These are phyloP conservation scores for Monosporascus sp. DNA, from an alignment of 2,329 filamentous ascomycete species.

Conservation along the genomic window DNA sequence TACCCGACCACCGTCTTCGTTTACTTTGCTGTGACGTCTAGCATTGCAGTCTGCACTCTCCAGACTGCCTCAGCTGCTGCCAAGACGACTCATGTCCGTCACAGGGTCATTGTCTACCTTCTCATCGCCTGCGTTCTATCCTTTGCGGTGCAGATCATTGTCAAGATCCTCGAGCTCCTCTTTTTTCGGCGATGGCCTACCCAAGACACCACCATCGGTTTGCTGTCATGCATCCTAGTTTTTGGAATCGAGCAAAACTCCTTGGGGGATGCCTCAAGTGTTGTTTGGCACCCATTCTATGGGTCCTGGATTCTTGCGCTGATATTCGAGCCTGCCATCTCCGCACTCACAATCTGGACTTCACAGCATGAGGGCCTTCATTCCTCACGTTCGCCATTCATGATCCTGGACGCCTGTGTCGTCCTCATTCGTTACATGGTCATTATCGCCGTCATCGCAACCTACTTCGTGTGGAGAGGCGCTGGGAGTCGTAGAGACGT, in stretches of 20 bases:
- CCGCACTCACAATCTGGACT: constrained; percentile 31
- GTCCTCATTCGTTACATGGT: constrained; percentile 29
- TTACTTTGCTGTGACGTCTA: constrained; percentile 51
- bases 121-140: constrained; percentile 39
- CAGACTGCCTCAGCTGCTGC: constrained; percentile 37
- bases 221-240: constrained; percentile 58
- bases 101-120: constrained; percentile 38
- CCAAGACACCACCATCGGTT: constrained; percentile 48
- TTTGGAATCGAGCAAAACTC: constrained; percentile 57
- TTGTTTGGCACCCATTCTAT: constrained; percentile 59
- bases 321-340: constrained; percentile 47
- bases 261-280: constrained; percentile 44
- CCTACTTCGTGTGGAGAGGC: constrained; percentile 21
- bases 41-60: constrained; percentile 48
- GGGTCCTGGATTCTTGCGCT: constrained; percentile 58
- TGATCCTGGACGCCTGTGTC: constrained; percentile 23
- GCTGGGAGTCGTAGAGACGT: constrained; percentile 16
- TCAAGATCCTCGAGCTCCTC: constrained; percentile 33
- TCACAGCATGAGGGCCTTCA: background rate
- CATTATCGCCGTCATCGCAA: constrained; percentile 20
- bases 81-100: constrained; percentile 34
- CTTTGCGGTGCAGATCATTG: constrained; percentile 43
- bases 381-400: background rate
- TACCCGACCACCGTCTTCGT: constrained; percentile 53
- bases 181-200: constrained; percentile 34